Conservation (phyloP, 257 asterid genomes). For the Solanum chiquidenum region DNA sequence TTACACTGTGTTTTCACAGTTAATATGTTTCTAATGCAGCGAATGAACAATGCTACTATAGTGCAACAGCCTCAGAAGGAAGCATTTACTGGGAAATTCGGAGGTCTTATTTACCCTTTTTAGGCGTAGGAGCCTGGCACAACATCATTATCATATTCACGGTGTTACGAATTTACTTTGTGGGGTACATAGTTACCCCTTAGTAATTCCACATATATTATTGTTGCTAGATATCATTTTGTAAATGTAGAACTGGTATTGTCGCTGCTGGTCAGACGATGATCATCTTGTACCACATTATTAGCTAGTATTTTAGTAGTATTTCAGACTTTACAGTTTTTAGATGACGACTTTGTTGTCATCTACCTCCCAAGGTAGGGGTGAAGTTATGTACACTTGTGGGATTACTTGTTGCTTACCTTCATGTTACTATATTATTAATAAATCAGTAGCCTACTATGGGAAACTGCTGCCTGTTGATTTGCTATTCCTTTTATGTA, state of each 20-base stretch:
- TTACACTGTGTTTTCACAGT: not conserved
- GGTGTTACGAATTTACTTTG: not conserved
- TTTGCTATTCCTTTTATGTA: not conserved
- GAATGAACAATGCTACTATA: conserved; percentile 39
- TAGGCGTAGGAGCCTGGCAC: not conserved
- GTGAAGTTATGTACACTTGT: not conserved
- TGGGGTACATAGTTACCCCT: not conserved
- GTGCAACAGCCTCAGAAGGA: conserved; percentile 24
- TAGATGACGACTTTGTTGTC: not conserved
- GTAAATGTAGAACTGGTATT: not conserved
- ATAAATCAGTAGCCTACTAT: not conserved
- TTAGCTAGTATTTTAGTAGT: not conserved
- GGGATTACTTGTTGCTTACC: not conserved
- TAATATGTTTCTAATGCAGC: conserved; percentile 32
- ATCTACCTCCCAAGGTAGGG: not conserved
- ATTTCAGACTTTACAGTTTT: not conserved
- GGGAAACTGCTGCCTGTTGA: not conserved
- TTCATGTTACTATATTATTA: not conserved
- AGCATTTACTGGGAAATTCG: conserved; percentile 19
- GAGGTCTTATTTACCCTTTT: conserved; percentile 3
- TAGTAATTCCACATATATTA: not conserved
- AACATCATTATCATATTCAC: not conserved
- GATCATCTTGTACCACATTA: not conserved
- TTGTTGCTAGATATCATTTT: not conserved
- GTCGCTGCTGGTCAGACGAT: not conserved